Conservation (phyloP, 2,329 filamentous ascomycete genomes). For the Colletotrichum kahawae region DNA sequence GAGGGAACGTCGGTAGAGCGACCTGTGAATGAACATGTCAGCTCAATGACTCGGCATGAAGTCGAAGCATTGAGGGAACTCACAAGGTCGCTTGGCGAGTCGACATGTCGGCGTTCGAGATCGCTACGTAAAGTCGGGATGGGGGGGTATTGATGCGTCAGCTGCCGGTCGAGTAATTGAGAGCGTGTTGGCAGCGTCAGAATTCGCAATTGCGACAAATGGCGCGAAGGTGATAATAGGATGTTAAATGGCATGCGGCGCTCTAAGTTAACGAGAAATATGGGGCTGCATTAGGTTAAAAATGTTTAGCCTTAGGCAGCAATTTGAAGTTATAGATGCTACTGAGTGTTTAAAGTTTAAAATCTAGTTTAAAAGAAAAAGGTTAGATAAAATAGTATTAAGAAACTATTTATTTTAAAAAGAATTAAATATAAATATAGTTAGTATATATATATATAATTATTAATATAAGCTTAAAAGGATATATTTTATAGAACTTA, state of each 20-base stretch:
- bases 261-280: too few relatives aligned
- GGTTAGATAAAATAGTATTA: too few relatives aligned
- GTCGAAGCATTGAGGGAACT: slow-evolving; percentile 30
- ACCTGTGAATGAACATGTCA: slow-evolving; percentile 45
- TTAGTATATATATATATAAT: too few relatives aligned
- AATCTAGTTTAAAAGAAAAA: too few relatives aligned
- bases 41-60: not conserved
- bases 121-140: not conserved
- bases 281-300: too few relatives aligned
- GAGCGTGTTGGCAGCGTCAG: not conserved
- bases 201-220: not conserved
- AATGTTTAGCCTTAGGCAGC: not conserved
- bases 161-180: not conserved
- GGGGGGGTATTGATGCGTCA: not conserved
- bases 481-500: too few relatives aligned
- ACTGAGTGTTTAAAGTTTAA: too few relatives aligned
- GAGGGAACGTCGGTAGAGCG: slow-evolving; percentile 88
- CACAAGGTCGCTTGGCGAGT: slow-evolving; percentile 57
- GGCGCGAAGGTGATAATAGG: not conserved
- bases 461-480: too few relatives aligned
- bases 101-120: slow-evolving; percentile 39
- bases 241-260: not conserved
- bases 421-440: too few relatives aligned
- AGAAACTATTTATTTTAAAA: too few relatives aligned
- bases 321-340: too few relatives aligned